Percentiles rank a stretch among this genome's conserved stretches.
phyloP scores from a whole-genome alignment of 163 green algal species.

The Scenedesmus sp. region DNA sequence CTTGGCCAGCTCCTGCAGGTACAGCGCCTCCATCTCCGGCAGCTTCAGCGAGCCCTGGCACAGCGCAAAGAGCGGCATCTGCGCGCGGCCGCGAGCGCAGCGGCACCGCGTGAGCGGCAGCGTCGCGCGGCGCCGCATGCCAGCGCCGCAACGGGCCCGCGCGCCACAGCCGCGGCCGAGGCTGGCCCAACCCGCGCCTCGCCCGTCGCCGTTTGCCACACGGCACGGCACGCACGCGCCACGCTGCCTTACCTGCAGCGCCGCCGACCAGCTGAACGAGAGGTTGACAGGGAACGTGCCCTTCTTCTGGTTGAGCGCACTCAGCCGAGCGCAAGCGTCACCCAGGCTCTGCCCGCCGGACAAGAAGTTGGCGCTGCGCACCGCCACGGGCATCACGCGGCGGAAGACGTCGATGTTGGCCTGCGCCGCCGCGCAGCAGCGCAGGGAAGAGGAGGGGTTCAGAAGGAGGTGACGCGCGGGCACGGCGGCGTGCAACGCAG shows the following conservation, averaged over 20 bases:
- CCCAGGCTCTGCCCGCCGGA: conserved; percentile 59
- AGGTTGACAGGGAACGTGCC: conserved; percentile 58
- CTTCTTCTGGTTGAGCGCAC: conserved; percentile 64
- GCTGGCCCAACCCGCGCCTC: no score
- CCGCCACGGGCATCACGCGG: conserved; percentile 54
- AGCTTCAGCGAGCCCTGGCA: conserved; percentile 56
- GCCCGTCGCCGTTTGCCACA: no score
- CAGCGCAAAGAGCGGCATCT: conserved; percentile 63
- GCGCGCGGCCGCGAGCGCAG: conserved; percentile 2
- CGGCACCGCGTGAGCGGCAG: background rate
- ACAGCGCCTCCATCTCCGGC: conserved; percentile 58
- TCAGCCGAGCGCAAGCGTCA: conserved; percentile 55
- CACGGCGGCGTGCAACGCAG: no score
- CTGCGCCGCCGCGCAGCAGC: background rate
- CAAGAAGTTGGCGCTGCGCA: conserved; percentile 61
- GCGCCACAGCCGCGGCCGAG: no score
- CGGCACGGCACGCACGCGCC: background rate
- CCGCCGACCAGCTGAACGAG: conserved; percentile 58
- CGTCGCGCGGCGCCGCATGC: no score
- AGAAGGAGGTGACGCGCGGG: no score
- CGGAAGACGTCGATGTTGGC: conserved; percentile 60
- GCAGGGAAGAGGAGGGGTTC: background rate
- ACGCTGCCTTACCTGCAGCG: conserved; percentile 18
- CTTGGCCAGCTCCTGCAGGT: conserved; percentile 58
- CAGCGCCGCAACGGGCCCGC: no score